phyloP scores from a whole-genome alignment of 345 rosid genomes.

The Gossypium mustelinum region DNA sequence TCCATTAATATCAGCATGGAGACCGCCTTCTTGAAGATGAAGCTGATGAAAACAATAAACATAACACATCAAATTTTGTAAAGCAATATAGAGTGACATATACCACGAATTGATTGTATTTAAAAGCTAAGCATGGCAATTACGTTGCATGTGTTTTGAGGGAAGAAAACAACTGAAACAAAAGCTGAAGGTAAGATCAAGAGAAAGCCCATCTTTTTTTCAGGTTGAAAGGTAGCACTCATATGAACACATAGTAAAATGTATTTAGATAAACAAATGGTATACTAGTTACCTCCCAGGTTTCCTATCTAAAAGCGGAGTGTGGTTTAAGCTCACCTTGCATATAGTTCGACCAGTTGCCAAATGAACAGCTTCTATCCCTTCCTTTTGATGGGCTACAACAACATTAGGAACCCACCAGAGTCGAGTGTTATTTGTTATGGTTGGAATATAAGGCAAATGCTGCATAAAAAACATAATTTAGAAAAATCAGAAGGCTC shows the following conservation, averaged over 20 bases:
- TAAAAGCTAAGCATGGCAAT: neutral
- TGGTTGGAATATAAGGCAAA: conserved; percentile 67
- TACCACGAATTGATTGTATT: neutral
- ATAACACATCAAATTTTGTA: conserved; percentile 10
- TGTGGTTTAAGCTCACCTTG: conserved; percentile 49
- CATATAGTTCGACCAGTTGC: conserved; percentile 94
- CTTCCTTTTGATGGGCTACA: conserved; percentile 95
- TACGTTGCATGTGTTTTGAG: neutral
- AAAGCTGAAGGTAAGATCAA: conserved; percentile 5
- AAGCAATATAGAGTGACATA: conserved; percentile 1
- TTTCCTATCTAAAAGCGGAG: conserved; percentile 3
- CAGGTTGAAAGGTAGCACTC: neutral
- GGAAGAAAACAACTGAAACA: neutral
- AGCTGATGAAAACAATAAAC: conserved; percentile 48
- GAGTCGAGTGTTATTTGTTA: conserved; percentile 86
- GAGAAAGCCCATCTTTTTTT: neutral
- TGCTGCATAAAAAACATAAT: conserved; percentile 50
- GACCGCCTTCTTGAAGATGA: conserved; percentile 97
- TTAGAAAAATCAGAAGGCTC: conserved; percentile 2
- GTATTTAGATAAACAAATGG: neutral
- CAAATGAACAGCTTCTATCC: conserved; percentile 93
- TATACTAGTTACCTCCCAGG: neutral
- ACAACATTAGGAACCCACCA: conserved; percentile 99
- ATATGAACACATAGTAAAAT: neutral
- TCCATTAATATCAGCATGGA: conserved; percentile 98